Conservation (phyloP, 2,329 filamentous ascomycete species). For the Aspergillus bombycis region DNA sequence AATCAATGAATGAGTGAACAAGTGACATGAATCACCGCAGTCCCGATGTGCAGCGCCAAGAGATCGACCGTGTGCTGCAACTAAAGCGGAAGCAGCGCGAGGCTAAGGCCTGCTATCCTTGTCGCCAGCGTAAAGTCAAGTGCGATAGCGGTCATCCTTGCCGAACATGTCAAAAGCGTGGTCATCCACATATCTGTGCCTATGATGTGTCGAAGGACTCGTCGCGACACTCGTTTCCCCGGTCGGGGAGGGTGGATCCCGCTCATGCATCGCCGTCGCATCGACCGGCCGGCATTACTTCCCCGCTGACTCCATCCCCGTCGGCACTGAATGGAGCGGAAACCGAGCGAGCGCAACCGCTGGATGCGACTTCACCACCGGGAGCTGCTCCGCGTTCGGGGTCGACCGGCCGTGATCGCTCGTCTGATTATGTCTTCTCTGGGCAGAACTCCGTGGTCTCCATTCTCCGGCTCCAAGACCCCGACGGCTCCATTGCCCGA, state of each 20-base stretch:
- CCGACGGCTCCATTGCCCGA: conserved; percentile 29
- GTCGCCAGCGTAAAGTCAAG: conserved; percentile 41
- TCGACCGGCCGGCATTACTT: not conserved
- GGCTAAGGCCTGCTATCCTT: conserved; percentile 38
- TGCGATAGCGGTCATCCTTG: conserved; percentile 36
- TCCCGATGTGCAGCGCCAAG: conserved; percentile 24
- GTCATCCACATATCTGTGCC: conserved; percentile 34
- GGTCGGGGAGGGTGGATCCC: not conserved
- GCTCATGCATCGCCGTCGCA: not conserved
- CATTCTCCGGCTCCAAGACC: conserved; percentile 29
- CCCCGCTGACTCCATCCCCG: not conserved
- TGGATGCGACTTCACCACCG: not conserved
- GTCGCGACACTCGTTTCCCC: not conserved
- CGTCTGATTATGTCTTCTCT: conserved; percentile 30
- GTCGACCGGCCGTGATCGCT: not conserved
- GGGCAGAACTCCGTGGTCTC: conserved; percentile 38
- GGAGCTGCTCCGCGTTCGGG: not conserved
- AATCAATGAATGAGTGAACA: not conserved
- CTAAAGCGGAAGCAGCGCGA: conserved; percentile 34
- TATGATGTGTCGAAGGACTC: conserved; percentile 20
- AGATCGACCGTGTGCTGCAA: conserved; percentile 33
- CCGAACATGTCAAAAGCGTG: conserved; percentile 30
- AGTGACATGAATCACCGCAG: not conserved
- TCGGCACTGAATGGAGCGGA: not conserved
- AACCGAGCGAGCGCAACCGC: not conserved